phyloP scores from a whole-genome alignment of 108 stramenopile genomes.

The Pseudonitzschia multiseries region DNA sequence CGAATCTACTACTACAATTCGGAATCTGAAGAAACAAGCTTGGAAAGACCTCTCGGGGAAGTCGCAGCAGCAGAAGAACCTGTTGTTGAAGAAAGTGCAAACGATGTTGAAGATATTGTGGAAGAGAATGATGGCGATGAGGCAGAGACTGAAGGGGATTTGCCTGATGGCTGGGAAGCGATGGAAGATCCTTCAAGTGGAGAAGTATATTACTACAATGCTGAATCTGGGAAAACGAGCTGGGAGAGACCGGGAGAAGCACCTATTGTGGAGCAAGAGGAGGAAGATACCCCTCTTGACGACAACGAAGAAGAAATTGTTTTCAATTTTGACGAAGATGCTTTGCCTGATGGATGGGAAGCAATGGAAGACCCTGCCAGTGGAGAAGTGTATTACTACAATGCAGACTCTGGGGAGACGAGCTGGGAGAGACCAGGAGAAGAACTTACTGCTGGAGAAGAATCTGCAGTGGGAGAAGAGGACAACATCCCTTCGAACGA shows the following conservation, averaged over 20 bases:
- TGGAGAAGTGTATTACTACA: conserved; percentile 30
- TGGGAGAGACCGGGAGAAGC: conserved; percentile 35
- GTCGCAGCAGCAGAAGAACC: too few relatives aligned
- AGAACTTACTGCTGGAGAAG: background rate
- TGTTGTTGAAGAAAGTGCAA: background rate
- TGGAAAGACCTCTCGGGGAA: conserved; percentile 63
- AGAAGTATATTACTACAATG: conserved; percentile 51
- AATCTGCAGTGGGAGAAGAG: background rate
- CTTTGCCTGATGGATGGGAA: background rate
- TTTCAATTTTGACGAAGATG: background rate
- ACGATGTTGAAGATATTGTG: conserved; percentile 32
- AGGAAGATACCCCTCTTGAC: background rate
- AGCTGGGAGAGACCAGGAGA: conserved; percentile 23
- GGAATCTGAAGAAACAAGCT: conserved; percentile 52
- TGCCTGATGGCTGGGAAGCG: conserved; percentile 52
- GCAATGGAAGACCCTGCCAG: conserved; percentile 15
- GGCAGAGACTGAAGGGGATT: background rate
- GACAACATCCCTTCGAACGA: background rate
- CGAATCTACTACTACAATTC: conserved; percentile 62
- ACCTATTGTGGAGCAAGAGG: conserved; percentile 1
- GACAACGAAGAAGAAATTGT: background rate
- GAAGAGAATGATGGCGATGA: conserved; percentile 24
- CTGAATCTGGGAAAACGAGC: conserved; percentile 25
- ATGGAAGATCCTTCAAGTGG: conserved; percentile 30
- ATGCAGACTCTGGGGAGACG: conserved; percentile 25